Base-by-base conservation (phyloP, 2,329 filamentous ascomycete species). In the Colletotrichum filicis region DNA sequence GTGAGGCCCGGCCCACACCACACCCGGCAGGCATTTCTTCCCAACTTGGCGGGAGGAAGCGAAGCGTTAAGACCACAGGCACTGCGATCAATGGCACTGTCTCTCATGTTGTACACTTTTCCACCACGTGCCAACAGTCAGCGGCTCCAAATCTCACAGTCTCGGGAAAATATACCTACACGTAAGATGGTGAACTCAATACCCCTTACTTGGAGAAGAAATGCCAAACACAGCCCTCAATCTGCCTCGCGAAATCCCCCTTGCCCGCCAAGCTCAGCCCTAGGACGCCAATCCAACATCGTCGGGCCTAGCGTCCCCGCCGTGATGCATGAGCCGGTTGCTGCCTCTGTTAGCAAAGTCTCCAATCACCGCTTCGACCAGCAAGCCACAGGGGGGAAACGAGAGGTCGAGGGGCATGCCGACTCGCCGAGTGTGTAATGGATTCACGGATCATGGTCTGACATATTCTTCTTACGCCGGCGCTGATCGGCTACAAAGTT, bases 261-360 rank as follows among this genome's bases (percentile, higher is more conserved):
- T 42, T 16, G n/a, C 26, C 28, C 9, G 56, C 46, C 5, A 52
- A 26, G 57, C 16, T 74, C 71, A 74, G 71, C 71, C 71, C 61
- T 74, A 74, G 62, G 68, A 68, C 71, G 68, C 71, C 59, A 63
- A 63, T 68, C 35, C 71, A 62, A 62, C 59, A 63, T 68, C 28
- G 24, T 37, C 19, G 19, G 12, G 28, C 61, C 35, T 67, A 49
- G 42, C 56, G 28, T 35, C 26, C 14, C 37, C 28, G 35, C 55
- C 30, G n/a, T 30, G 24, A 5, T 32, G 52, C 22, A 56, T 32
- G 57, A 42, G 57, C 57, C 57, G 32, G n/a, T 9, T 60, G 30
- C 5, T 5, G 57, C 22, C 22, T 37, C 57, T 5, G 5, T 28
- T 37, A 30, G 28, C 55, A 28, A 30, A 14, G 26, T 12, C n/a